Conservation (phyloP, 192 early-diverging fungal genomes). For the Rhizophagus clarus region DNA sequence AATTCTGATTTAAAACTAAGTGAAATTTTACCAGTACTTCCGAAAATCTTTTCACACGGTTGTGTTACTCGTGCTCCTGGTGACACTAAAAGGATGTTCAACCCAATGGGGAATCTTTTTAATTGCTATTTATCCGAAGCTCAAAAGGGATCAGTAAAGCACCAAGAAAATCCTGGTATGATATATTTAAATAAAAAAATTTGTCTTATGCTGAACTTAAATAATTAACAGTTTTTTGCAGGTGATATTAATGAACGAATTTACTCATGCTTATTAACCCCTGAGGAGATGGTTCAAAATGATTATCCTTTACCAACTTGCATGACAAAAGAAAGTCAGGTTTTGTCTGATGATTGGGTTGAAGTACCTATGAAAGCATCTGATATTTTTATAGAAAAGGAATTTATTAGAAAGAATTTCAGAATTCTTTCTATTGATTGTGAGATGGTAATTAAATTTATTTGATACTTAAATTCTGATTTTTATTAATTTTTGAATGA, state of each 20-base stretch:
- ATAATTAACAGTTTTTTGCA: neutral
- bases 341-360: neutral
- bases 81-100: neutral
- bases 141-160: neutral
- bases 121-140: neutral
- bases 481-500: neutral
- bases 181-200: neutral
- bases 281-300: neutral
- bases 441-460: constrained; percentile 54
- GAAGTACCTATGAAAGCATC: neutral
- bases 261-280: neutral
- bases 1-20: neutral
- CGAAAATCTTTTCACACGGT: neutral
- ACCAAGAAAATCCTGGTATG: neutral
- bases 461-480: neutral
- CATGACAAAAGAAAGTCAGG: neutral
- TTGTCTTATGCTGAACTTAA: neutral
- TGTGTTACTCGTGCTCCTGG: constrained; percentile 1
- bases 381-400: neutral
- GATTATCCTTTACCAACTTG: neutral
- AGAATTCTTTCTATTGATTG: constrained; percentile 55
- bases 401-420: neutral
- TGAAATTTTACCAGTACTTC: neutral
- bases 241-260: neutral
- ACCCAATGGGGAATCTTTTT: neutral